Evolutionary conservation across 2,329 filamentous ascomycete species (phyloP).

Genomic region (Gaeumannomyces sp.): DNA sequence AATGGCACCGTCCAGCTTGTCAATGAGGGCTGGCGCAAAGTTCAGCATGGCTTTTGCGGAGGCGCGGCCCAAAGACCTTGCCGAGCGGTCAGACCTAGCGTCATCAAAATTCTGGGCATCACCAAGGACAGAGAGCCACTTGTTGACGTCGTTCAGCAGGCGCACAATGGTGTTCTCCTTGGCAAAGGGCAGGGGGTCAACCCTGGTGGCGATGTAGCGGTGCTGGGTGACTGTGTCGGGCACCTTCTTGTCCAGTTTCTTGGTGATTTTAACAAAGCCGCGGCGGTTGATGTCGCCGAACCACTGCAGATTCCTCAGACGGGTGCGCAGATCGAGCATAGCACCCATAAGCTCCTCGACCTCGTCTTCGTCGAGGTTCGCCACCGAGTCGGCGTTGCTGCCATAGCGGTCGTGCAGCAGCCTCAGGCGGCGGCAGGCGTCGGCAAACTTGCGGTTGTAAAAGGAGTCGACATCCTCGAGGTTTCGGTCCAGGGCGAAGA

Average conservation of each 20-base stretch:
- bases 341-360: slow-evolving; percentile 86
- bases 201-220: slow-evolving; percentile 82
- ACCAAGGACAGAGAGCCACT: slow-evolving; percentile 79
- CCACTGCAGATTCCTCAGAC: slow-evolving; percentile 90
- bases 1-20: slow-evolving; percentile 66
- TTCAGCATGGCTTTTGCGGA: slow-evolving; percentile 70
- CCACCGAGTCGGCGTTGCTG: slow-evolving; percentile 59
- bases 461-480: slow-evolving; percentile 95
- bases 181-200: slow-evolving; percentile 82
- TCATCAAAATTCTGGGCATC: slow-evolving; percentile 75
- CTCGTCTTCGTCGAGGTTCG: slow-evolving; percentile 79
- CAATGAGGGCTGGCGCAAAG: slow-evolving; percentile 61
- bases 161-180: slow-evolving; percentile 54
- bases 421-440: slow-evolving; percentile 76
- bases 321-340: slow-evolving; percentile 78
- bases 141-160: slow-evolving; percentile 64
- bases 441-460: slow-evolving; percentile 91
- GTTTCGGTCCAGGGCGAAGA: slow-evolving; percentile 92
- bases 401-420: slow-evolving; percentile 86
- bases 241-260: slow-evolving; percentile 97
- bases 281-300: slow-evolving; percentile 95
- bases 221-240: slow-evolving; percentile 69
- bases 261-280: slow-evolving; percentile 97
- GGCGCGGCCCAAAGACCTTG: slow-evolving; percentile 69
- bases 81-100: slow-evolving; percentile 65